These are phyloP conservation scores for Kingdonia uniflora DNA, from an alignment of 164 flowering plant genomes.

Conservation along the genomic window DNA sequence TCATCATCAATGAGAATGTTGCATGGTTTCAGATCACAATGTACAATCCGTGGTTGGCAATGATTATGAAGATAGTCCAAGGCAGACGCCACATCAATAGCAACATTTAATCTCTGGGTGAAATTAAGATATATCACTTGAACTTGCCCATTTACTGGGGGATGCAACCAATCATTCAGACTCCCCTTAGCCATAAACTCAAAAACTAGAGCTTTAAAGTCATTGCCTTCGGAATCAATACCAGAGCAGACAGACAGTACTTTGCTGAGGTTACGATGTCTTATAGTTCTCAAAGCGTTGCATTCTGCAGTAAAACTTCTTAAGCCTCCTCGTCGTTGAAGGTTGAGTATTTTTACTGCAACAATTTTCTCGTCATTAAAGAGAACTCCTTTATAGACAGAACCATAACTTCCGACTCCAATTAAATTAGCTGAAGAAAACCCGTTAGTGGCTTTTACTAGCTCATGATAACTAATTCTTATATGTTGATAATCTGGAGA, in stretches of 20 bases:
- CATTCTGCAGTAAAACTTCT: background rate
- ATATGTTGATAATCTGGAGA: too few species aligned
- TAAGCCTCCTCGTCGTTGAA: background rate
- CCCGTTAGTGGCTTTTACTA: background rate
- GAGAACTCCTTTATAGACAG: constrained; percentile 1
- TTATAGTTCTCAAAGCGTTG: background rate
- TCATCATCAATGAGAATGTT: constrained; percentile 3
- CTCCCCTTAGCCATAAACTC: constrained; percentile 1
- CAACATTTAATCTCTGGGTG: background rate
- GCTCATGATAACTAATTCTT: too few species aligned
- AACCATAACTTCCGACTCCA: constrained; percentile 1
- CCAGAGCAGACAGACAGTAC: background rate
- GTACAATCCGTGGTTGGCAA: background rate
- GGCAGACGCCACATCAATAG: constrained; percentile 2
- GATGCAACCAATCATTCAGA: background rate
- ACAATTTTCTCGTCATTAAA: background rate
- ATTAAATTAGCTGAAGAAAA: constrained; percentile 1
- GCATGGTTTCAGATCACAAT: constrained; percentile 3
- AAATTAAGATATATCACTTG: background rate
- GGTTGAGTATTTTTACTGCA: constrained; percentile 2
- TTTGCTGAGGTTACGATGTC: background rate
- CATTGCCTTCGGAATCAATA: background rate
- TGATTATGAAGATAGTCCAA: constrained; percentile 1
- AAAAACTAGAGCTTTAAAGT: constrained; percentile 1
- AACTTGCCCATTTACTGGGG: background rate